Conservation (phyloP, 129 eudicot genomes). For the Centaurea solstitialis region DNA sequence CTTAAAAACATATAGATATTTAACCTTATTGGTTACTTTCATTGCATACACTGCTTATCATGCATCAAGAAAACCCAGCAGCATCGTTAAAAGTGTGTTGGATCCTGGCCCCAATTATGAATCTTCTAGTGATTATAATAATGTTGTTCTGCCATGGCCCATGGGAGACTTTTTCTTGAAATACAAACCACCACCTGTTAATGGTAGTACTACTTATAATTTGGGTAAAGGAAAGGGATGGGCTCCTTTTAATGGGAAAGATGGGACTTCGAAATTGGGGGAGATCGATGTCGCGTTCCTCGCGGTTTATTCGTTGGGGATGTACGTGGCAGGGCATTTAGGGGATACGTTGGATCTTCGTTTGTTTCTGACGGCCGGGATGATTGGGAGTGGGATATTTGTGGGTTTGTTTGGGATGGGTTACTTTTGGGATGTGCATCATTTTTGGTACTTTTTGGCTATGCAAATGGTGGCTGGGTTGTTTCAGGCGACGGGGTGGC, state of each 20-base stretch:
- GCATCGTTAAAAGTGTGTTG: slow-evolving; percentile 80
- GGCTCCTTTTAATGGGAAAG: slow-evolving; percentile 72
- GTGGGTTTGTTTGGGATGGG: slow-evolving; percentile 88
- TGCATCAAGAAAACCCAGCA: slow-evolving; percentile 87
- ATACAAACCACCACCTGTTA: neutral
- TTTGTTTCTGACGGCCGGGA: slow-evolving; percentile 72
- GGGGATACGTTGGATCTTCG: slow-evolving; percentile 82
- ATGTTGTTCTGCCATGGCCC: slow-evolving; percentile 64
- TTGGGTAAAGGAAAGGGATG: slow-evolving; percentile 49
- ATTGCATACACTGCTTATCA: slow-evolving; percentile 82
- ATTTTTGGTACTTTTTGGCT: slow-evolving; percentile 61
- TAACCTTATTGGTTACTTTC: slow-evolving; percentile 69
- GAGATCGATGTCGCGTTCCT: slow-evolving; percentile 90
- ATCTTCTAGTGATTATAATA: neutral
- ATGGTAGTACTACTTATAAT: neutral
- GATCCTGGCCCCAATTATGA: slow-evolving; percentile 36
- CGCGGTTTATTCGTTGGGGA: slow-evolving; percentile 75
- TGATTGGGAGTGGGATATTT: slow-evolving; percentile 87
- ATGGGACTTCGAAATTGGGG: slow-evolving; percentile 72
- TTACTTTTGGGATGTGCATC: slow-evolving; percentile 70
- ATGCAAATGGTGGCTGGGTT: slow-evolving; percentile 96
- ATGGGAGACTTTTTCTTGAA: slow-evolving; percentile 51
- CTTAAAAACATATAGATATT: slow-evolving; percentile 58
- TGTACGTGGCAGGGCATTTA: slow-evolving; percentile 89
- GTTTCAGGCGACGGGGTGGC: slow-evolving; percentile 98